These are phyloP conservation scores for Neoconidiobolus thromboides DNA, from an alignment of 371 early-diverging fungal species.

Conservation along the genomic window DNA sequence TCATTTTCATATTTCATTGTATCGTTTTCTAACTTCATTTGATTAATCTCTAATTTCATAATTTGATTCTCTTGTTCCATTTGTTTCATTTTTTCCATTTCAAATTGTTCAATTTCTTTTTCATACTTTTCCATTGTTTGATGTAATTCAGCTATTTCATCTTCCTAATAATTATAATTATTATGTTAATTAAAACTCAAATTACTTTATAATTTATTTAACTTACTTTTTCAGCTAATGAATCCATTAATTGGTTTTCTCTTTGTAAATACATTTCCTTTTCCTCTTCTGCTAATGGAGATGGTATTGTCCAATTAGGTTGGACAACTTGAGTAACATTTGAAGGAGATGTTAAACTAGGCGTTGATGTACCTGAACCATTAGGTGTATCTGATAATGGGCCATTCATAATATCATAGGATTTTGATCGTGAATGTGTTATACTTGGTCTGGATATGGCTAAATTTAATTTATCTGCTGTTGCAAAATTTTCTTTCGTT, in stretches of 20 bases:
- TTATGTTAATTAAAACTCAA: neutral
- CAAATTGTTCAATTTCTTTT: constrained; percentile 76
- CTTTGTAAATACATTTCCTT: constrained; percentile 79
- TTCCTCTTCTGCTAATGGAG: constrained; percentile 67
- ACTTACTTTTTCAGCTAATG: constrained; percentile 71
- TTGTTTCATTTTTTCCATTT: constrained; percentile 66
- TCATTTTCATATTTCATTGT: constrained; percentile 63
- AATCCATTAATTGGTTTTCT: constrained; percentile 84
- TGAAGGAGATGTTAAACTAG: constrained; percentile 42
- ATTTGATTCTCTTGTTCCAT: constrained; percentile 22
- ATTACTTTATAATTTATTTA: constrained; percentile 24
- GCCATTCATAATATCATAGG: neutral
- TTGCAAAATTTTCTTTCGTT: constrained; percentile 47
- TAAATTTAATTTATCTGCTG: constrained; percentile 16
- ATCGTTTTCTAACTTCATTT: constrained; percentile 41
- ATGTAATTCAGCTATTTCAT: constrained; percentile 14
- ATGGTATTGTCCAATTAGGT: constrained; percentile 58
- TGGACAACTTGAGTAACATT: constrained; percentile 40
- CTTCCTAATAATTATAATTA: neutral
- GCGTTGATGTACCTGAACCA: neutral
- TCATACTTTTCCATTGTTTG: constrained; percentile 82
- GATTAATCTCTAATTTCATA: constrained; percentile 45
- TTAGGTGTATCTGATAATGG: constrained; percentile 11
- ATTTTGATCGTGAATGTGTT: constrained; percentile 4
- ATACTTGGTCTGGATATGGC: constrained; percentile 7